These are phyloP conservation scores for Kodamaea nitidulidarum DNA, from an alignment of 805 yeast species.

Conservation along the genomic window DNA sequence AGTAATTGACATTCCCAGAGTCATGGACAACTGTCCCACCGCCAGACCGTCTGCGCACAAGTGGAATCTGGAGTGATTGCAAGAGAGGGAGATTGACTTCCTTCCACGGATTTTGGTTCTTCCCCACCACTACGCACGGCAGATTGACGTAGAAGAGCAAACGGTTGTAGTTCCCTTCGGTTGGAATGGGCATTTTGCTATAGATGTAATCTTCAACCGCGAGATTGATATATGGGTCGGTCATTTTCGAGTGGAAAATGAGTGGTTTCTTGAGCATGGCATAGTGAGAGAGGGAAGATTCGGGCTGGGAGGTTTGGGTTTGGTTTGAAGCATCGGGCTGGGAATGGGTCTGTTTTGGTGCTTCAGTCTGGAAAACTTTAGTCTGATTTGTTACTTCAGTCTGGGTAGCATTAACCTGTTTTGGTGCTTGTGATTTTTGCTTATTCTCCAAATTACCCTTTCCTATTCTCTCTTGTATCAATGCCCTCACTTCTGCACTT, in stretches of 20 bases:
- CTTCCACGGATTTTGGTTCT: conserved; percentile 92
- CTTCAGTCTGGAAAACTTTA: no score
- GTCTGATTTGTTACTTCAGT: no score
- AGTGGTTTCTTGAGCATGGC: conserved; percentile 35
- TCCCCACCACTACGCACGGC: conserved; percentile 91
- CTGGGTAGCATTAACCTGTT: no score
- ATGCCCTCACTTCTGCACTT: neutral
- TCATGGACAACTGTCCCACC: conserved; percentile 99
- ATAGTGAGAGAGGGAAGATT: neutral
- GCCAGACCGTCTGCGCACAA: conserved; percentile 79
- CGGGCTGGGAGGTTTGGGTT: no score
- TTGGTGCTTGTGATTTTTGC: no score
- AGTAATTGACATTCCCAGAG: conserved; percentile 79
- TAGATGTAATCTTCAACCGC: conserved; percentile 82
- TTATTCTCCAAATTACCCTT: no score
- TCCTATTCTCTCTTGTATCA: conserved; percentile 17
- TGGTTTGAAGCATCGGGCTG: no score
- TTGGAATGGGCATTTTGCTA: conserved; percentile 50
- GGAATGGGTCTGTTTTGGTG: no score
- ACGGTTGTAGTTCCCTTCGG: conserved; percentile 37
- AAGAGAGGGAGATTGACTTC: conserved; percentile 67
- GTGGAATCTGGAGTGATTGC: conserved; percentile 49
- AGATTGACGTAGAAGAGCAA: conserved; percentile 70
- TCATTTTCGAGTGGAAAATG: conserved; percentile 53
- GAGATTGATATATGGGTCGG: conserved; percentile 69